Evolutionary conservation across 2,329 filamentous ascomycete species (phyloP).

Genomic region (Apiospora saccharicola): DNA sequence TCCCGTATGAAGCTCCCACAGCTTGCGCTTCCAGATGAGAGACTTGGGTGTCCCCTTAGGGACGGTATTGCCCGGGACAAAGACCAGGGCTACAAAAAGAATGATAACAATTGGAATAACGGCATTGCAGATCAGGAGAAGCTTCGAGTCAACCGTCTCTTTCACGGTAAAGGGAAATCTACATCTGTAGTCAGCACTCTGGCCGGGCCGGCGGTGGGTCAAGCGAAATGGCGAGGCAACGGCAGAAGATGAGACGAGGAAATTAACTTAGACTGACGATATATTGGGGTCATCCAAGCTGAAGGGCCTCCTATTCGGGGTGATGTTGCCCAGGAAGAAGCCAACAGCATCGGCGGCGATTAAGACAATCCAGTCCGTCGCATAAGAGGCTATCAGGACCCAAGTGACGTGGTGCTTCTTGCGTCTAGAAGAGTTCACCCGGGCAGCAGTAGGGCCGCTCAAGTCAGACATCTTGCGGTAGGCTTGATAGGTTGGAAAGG

Average conservation of each 20-base stretch:
- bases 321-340: slow-evolving; percentile 63
- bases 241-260: slow-evolving; percentile 24
- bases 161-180: slow-evolving; percentile 74
- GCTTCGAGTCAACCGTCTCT: slow-evolving; percentile 74
- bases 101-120: slow-evolving; percentile 73
- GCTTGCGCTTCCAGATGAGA: slow-evolving; percentile 78
- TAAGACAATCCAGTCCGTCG: slow-evolving; percentile 77
- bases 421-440: slow-evolving; percentile 17
- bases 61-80: slow-evolving; percentile 77
- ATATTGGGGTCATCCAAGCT: slow-evolving; percentile 78
- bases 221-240: not conserved
- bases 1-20: slow-evolving; percentile 90
- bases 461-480: slow-evolving; percentile 43
- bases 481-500: slow-evolving; percentile 35
- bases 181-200: not conserved
- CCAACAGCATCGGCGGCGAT: slow-evolving; percentile 66
- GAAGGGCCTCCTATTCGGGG: slow-evolving; percentile 75
- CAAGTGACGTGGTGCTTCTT: slow-evolving; percentile 35
- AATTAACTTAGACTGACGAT: slow-evolving; percentile 56
- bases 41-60: slow-evolving; percentile 66
- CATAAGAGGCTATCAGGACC: slow-evolving; percentile 68
- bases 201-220: not conserved
- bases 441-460: not conserved
- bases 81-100: slow-evolving; percentile 69
- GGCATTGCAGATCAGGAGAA: slow-evolving; percentile 70